Conservation (phyloP, 345 rosid genomes). For the Erucastrum elatum region DNA sequence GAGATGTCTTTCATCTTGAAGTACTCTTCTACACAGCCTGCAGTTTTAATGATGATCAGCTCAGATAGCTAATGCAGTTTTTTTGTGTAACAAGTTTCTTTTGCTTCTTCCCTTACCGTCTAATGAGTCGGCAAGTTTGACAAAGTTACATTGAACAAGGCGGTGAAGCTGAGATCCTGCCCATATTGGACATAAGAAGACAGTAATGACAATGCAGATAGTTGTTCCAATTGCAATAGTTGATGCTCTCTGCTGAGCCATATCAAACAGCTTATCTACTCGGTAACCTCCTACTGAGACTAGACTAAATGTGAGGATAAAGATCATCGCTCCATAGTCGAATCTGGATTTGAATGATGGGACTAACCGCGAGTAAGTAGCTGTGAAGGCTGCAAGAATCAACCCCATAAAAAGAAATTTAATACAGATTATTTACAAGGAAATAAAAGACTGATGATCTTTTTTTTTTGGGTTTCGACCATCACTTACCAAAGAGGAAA, state of each 20-base stretch:
- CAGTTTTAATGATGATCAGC: conserved; percentile 17
- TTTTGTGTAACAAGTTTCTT: not conserved
- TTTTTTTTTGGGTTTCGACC: not conserved
- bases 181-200: conserved; percentile 68
- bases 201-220: conserved; percentile 57
- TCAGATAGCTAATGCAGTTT: not conserved
- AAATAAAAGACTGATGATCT: not conserved
- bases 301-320: conserved; percentile 77
- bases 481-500: conserved; percentile 68
- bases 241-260: conserved; percentile 64
- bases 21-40: conserved; percentile 55
- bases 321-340: conserved; percentile 76
- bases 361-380: conserved; percentile 75
- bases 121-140: conserved; percentile 60
- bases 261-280: conserved; percentile 49
- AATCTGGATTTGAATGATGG: conserved; percentile 68
- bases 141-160: conserved; percentile 55
- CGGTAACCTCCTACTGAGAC: conserved; percentile 69
- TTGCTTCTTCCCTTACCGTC: conserved; percentile 46
- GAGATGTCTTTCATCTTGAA: conserved; percentile 41
- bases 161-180: conserved; percentile 75
- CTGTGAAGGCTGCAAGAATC: conserved; percentile 57
- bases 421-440: not conserved
- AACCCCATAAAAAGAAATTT: conserved; percentile 4
- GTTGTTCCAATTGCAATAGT: conserved; percentile 65